phyloP scores from a whole-genome alignment of 2,329 filamentous ascomycete species.

The Aspergillus hiratsukae region DNA sequence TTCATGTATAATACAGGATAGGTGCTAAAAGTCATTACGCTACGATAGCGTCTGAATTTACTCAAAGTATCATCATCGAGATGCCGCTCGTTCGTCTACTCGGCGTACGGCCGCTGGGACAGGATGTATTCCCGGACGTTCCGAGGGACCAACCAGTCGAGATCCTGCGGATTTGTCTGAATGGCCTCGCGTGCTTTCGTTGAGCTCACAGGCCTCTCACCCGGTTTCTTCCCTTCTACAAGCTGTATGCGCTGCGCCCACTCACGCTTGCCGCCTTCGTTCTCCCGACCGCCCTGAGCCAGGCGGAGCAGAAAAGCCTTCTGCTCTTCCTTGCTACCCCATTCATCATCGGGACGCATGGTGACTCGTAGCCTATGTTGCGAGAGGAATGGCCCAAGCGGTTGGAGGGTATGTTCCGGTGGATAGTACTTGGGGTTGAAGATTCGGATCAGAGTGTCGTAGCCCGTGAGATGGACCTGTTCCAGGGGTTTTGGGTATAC shows the following conservation, averaged over 20 bases:
- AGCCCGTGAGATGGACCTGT: conserved; percentile 47
- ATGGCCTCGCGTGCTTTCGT: conserved; percentile 39
- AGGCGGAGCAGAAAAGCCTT: conserved; percentile 34
- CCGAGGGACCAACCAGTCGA: conserved; percentile 34
- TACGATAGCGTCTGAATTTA: not conserved
- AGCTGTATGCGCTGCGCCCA: conserved; percentile 42
- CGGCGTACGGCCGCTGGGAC: conserved; percentile 27
- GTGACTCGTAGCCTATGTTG: conserved; percentile 43
- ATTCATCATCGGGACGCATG: conserved; percentile 38
- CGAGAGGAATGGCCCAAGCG: conserved; percentile 39
- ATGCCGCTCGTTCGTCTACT: not conserved
- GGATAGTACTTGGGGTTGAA: conserved; percentile 49
- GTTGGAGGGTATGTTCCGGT: conserved; percentile 38
- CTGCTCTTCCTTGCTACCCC: conserved; percentile 38
- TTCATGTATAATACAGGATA: not conserved
- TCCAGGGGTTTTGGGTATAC: conserved; percentile 34
- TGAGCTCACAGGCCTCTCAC: conserved; percentile 39
- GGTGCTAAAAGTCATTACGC: not conserved
- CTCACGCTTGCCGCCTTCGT: conserved; percentile 36
- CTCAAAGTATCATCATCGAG: not conserved
- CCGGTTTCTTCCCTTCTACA: conserved; percentile 35
- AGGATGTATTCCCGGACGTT: conserved; percentile 32
- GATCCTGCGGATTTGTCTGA: conserved; percentile 24
- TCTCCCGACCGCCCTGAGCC: conserved; percentile 33
- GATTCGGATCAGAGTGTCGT: conserved; percentile 47